Base-by-base conservation (phyloP, 805 yeast genomes). In the Yarrowia hollandica region DNA sequence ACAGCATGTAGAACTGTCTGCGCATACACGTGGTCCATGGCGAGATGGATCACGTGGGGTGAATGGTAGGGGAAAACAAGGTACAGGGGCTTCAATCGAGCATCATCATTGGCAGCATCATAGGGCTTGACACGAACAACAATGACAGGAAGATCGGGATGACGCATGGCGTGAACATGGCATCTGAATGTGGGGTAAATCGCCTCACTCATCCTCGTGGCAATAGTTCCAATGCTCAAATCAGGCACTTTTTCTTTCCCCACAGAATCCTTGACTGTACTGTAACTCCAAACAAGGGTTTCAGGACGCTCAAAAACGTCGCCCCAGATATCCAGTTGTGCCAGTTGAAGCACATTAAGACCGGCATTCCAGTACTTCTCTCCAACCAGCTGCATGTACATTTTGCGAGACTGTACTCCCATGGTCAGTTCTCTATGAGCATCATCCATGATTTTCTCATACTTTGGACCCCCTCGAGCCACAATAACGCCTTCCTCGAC, bases 121-220 rank as follows among this genome's bases (percentile, higher is more conserved):
- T 83, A 87, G 38, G 86, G 77, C 66, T 87, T 95, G 19, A 88
- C 75, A 50, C 95, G 70, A 8, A 86, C 75, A 21, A 88, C 70
- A 1, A 82, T 71, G 61, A 86, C 64, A 0, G 90, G 89, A 39
- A 81, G 75, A 8, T 72, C 72, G 3, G 89, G 88, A 69, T 86
- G 90, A 58, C 80, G 74, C 54, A 86, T 82, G 21, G 84, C 79
- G 67, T 85, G 85, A 11, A 86, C 77, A 67, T 86, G 86, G 4
- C 66, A 64, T 10, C 61, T 15, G 15, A 62, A 56, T 50, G 65
- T 19, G 1, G 69, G 68, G 34, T 67, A 88, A 69, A 31, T 79
- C 79, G 14, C 67, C 60, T 6, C 81, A 75, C 34, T 87, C 71
- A 21, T 71, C 68, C 19, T 79, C 73, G 11, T 85, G 68, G 64